Percentiles rank a stretch among this genome's conserved stretches.
Conservation (phyloP, 2,329 filamentous ascomycete genomes). For the Trichophyton benhamiae region DNA sequence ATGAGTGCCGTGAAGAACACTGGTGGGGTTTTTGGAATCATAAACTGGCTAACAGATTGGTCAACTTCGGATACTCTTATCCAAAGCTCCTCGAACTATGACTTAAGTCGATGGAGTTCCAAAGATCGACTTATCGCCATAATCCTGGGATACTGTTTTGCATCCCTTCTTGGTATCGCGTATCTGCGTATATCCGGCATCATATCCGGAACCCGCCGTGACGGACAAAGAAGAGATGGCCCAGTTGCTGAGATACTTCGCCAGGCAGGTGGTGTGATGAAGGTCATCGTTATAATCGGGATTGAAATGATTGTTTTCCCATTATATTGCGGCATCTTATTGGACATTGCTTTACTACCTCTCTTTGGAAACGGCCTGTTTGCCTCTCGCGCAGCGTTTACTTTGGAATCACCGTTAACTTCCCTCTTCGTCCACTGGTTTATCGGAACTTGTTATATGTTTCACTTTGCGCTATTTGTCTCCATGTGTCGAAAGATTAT, state of each 20-base stretch:
- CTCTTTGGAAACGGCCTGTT: slow-evolving; percentile 75
- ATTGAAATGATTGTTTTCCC: slow-evolving; percentile 99
- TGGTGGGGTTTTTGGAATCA: slow-evolving; percentile 9
- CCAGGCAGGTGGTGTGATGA: slow-evolving; percentile 92
- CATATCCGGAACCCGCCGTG: slow-evolving; percentile 44
- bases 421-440: slow-evolving; percentile 98
- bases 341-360: slow-evolving; percentile 78
- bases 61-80: slow-evolving; percentile 16
- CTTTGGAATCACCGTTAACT: slow-evolving; percentile 65
- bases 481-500: slow-evolving; percentile 98
- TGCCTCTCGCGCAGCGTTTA: slow-evolving; percentile 65
- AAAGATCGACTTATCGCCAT: slow-evolving; percentile 64
- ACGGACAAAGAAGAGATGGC: slow-evolving; percentile 53
- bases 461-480: slow-evolving; percentile 96
- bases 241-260: slow-evolving; percentile 64
- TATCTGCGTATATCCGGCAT: slow-evolving; percentile 66
- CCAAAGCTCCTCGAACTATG: slow-evolving; percentile 37
- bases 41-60: slow-evolving; percentile 20
- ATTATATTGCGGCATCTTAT: slow-evolving; percentile 81
- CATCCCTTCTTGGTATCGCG: slow-evolving; percentile 60
- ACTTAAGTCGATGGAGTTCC: slow-evolving; percentile 54
- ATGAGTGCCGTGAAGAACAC: slow-evolving; percentile 16
- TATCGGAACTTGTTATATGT: slow-evolving; percentile 98
- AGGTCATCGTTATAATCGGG: slow-evolving; percentile 94
- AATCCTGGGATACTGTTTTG: slow-evolving; percentile 64